Percentiles rank a stretch among this genome's conserved stretches.
Evolutionary conservation across 345 rosid genomes (phyloP).

Genomic region (Rhodamnia rubescens): DNA sequence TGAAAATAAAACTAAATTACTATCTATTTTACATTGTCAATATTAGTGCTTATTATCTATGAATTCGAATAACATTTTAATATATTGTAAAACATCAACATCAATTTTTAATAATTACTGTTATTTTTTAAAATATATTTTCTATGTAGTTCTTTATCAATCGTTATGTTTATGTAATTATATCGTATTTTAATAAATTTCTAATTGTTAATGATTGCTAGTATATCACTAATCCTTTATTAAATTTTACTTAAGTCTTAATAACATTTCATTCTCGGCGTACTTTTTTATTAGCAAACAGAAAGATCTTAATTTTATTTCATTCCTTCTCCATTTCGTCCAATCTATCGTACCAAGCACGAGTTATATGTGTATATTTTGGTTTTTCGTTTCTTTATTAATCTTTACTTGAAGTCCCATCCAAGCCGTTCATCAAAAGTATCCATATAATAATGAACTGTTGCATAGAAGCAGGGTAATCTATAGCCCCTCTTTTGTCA

Average conservation of each 20-base stretch:
- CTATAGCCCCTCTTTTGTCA: neutral
- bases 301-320: neutral
- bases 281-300: neutral
- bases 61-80: neutral
- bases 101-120: neutral
- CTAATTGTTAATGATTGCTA: neutral
- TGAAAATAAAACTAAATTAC: neutral
- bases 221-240: neutral
- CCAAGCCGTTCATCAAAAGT: neutral
- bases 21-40: neutral
- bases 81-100: neutral
- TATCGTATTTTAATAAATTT: neutral
- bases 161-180: neutral
- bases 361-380: neutral
- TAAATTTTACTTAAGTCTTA: neutral
- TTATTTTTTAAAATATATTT: no score
- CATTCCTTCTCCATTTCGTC: neutral
- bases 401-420: neutral
- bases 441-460: neutral
- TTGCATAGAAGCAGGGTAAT: neutral
- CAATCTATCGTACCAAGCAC: neutral
- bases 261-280: neutral
- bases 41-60: neutral
- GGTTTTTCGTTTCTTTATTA: neutral
- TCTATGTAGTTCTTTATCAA: neutral